phyloP scores from a whole-genome alignment of 208 protist genomes.

The Wallacemonas sp. region DNA sequence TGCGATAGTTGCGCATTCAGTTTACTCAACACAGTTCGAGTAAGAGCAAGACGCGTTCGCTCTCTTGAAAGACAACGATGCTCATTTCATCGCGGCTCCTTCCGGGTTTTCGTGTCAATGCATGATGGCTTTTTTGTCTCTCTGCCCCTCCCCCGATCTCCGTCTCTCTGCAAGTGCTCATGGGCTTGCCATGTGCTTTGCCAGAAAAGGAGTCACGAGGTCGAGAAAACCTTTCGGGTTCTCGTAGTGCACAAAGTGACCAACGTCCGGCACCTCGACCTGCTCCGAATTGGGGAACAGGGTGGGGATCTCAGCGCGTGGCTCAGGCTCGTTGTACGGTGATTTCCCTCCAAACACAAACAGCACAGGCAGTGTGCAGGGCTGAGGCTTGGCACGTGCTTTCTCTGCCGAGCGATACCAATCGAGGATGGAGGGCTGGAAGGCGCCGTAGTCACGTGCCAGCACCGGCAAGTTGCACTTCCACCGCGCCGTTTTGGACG shows the following conservation, averaged over 20 bases:
- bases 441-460: constrained; percentile 35
- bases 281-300: constrained; percentile 70
- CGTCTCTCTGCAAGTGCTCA: not conserved
- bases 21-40: too few relatives aligned
- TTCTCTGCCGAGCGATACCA: constrained; percentile 31
- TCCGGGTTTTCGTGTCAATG: too few relatives aligned
- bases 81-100: too few relatives aligned
- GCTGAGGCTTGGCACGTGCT: constrained; percentile 23
- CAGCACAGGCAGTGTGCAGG: constrained; percentile 66
- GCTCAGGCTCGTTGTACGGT: constrained; percentile 61
- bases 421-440: constrained; percentile 48
- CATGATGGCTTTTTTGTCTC: constrained; percentile 12
- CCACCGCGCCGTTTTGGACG: constrained; percentile 23
- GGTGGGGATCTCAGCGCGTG: constrained; percentile 30
- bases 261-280: constrained; percentile 63
- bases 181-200: constrained; percentile 20
- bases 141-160: not conserved
- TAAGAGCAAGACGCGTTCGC: too few relatives aligned
- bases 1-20: too few relatives aligned
- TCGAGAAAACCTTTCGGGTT: constrained; percentile 72
- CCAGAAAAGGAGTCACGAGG: constrained; percentile 67
- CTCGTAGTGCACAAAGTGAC: constrained; percentile 90
- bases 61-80: too few relatives aligned
- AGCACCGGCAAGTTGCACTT: constrained; percentile 63
- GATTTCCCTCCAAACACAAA: constrained; percentile 87